These are phyloP conservation scores for Venturia oleaginea DNA, from an alignment of 2,329 filamentous ascomycete species.

Conservation along the genomic window DNA sequence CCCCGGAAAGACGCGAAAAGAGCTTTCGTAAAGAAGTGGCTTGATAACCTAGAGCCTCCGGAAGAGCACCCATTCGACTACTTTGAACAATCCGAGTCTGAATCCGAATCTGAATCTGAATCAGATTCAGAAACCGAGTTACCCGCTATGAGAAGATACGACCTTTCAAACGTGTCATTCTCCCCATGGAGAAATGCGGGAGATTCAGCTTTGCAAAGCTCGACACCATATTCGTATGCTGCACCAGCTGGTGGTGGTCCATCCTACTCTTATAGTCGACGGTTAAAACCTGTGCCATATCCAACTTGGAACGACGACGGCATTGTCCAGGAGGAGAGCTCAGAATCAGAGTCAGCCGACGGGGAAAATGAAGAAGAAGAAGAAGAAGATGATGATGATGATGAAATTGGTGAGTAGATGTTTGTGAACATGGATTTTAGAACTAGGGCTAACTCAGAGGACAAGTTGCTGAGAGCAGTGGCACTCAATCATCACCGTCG, in stretches of 20 bases:
- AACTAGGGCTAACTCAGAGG: background rate
- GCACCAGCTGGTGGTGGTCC: background rate
- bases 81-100: background rate
- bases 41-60: conserved; percentile 7
- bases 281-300: background rate
- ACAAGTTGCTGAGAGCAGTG: conserved; percentile 7
- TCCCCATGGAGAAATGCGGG: conserved; percentile 5
- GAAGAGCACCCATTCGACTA: conserved; percentile 3
- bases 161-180: conserved; percentile 3
- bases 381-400: conserved; percentile 6
- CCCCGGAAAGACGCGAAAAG: conserved; percentile 5
- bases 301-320: background rate
- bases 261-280: background rate
- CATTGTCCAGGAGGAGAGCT: background rate
- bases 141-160: conserved; percentile 6
- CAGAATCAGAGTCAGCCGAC: conserved; percentile 5
- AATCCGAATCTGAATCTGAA: background rate
- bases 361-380: background rate
- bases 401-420: conserved; percentile 6
- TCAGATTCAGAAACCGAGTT: background rate
- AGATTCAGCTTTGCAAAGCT: background rate
- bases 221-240: background rate
- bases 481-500: background rate
- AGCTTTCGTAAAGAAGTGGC: conserved; percentile 12
- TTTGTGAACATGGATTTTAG: background rate